Percentiles rank a stretch among this genome's conserved stretches.
Evolutionary conservation across 441 rosid genomes (phyloP).

Genomic region (Brassica hybrid): DNA sequence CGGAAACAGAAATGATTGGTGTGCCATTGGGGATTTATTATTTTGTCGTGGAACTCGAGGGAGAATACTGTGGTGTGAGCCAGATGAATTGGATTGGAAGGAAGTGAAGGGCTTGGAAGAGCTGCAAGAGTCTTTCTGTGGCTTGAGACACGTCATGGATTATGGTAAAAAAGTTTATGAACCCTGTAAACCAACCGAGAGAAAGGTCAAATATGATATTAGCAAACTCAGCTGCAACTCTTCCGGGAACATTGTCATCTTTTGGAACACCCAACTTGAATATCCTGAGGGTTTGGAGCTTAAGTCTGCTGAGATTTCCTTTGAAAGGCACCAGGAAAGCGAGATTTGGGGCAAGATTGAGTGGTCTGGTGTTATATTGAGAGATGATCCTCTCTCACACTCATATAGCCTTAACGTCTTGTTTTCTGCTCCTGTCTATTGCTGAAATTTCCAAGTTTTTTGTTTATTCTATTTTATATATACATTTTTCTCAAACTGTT

Average conservation of each 20-base stretch:
- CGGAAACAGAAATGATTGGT: background rate
- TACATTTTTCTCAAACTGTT: no score
- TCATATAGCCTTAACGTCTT: background rate
- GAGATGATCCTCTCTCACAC: background rate
- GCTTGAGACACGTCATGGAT: background rate
- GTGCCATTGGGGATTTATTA: background rate
- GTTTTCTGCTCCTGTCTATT: background rate
- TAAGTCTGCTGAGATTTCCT: background rate
- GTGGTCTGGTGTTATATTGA: background rate
- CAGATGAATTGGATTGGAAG: background rate
- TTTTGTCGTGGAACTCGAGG: background rate
- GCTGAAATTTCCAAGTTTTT: background rate
- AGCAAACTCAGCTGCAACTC: background rate
- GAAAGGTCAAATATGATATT: background rate
- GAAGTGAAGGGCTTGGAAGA: background rate
- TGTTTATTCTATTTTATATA: background rate
- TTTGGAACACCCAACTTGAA: background rate
- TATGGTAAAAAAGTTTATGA: background rate
- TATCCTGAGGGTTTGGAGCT: slow-evolving; percentile 4
- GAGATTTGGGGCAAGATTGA: background rate
- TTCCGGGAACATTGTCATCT: background rate
- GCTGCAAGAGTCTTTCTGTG: background rate
- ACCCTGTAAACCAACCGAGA: background rate
- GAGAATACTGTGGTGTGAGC: slow-evolving; percentile 1
- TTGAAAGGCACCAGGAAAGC: background rate